A percentile compares a stretch with the other conserved stretches of the same genome.
These are phyloP conservation scores for Erysiphe neolycopersici DNA, from an alignment of 2,329 filamentous ascomycete species.

Conservation along the genomic window DNA sequence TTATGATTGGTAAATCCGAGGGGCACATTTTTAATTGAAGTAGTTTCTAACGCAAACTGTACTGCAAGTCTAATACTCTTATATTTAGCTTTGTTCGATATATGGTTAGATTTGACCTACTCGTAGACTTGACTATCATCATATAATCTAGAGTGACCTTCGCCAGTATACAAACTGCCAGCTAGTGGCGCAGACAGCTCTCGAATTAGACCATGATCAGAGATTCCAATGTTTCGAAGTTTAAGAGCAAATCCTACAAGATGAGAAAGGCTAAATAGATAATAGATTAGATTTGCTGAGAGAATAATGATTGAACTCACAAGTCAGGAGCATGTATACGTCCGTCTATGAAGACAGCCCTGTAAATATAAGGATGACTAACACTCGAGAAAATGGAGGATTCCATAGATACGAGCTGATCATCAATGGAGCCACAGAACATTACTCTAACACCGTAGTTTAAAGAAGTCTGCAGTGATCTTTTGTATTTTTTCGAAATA, in stretches of 20 bases:
- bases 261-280: slow-evolving; percentile 39
- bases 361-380: slow-evolving; percentile 76
- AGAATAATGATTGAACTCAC: slow-evolving; percentile 15
- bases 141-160: slow-evolving; percentile 82
- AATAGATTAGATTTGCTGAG: not conserved
- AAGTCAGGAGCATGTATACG: slow-evolving; percentile 83
- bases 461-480: slow-evolving; percentile 46
- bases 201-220: slow-evolving; percentile 77
- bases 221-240: slow-evolving; percentile 72
- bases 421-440: slow-evolving; percentile 84
- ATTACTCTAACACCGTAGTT: slow-evolving; percentile 59
- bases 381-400: slow-evolving; percentile 71
- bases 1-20: slow-evolving; percentile 26
- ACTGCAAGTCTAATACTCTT: slow-evolving; percentile 31
- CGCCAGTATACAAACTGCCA: slow-evolving; percentile 71
- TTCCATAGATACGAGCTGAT: slow-evolving; percentile 86
- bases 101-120: slow-evolving; percentile 16
- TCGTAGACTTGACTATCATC: slow-evolving; percentile 71
- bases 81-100: not conserved
- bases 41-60: slow-evolving; percentile 47
- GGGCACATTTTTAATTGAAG: slow-evolving; percentile 20
- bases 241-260: slow-evolving; percentile 84
- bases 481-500: slow-evolving; percentile 58
- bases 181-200: slow-evolving; percentile 74
- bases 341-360: slow-evolving; percentile 88